Evolutionary conservation across 805 yeast genomes (phyloP), one percentile per base, ranked within the genome.

Genomic region (Ogataea polymorpha): DNA sequence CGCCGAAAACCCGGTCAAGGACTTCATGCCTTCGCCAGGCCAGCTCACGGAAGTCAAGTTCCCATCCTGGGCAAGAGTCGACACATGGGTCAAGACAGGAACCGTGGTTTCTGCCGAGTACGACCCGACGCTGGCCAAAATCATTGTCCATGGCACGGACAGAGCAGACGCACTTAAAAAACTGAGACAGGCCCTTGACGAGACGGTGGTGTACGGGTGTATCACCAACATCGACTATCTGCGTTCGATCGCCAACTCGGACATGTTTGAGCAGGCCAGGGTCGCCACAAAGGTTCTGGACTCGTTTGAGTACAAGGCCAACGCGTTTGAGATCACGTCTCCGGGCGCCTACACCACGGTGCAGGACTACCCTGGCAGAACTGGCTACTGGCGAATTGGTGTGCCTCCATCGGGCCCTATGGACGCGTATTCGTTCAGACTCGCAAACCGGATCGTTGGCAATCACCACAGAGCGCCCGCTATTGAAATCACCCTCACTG

Each of bases 341-440:
- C 97, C 98, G 2, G 99, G 99, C 55, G 91, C 96, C 30, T 88
- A 88, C 66, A 91, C 98, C 26, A 86, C 96, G 3, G 91, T 91
- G 35, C 99, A 91, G 68, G 99, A 93, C 65, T 93, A 81, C 63
- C 95, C 96, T 13, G 96, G 95, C 38, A 82, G 99, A 70, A 71
- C 72, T 40, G 83, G 88, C n/a, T 72, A 72, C 62, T 86, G 95
- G 95, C 80, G 85, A 58, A 76, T 85, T 53, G 99, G 99, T 62
- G 98, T 91, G 41, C 99, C 99, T 18, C 98, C 98, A 6, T 87
- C 96, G 29, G 99, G 99, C 33, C 96, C 98, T 45, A 93, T 91
- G 98, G 99, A 91, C 66, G 77, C 81, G 46, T 90, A 82, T 56
- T 81, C 97, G 4, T 90, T 90, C 70, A 75, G 96, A 55, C 62